Evolutionary conservation across 139 green algal species (phyloP).

Genomic region (Zygnema circumcarinatum): DNA sequence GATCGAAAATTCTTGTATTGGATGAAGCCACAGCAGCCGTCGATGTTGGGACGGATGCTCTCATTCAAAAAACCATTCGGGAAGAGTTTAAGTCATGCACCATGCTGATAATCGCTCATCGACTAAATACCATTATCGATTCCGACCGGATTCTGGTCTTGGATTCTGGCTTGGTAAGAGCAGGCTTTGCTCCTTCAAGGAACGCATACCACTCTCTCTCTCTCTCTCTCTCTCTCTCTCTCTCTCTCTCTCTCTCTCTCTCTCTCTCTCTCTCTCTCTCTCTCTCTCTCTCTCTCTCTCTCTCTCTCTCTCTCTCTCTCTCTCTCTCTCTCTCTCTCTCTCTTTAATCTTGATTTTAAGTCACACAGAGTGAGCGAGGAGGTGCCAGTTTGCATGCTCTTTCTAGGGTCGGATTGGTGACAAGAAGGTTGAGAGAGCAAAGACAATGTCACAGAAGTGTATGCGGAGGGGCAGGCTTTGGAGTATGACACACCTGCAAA

Average conservation of each 20-base stretch:
- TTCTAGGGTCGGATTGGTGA: no score
- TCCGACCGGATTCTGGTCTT: constrained; percentile 60
- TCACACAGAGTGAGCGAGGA: no score
- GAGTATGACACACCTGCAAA: constrained; percentile 50
- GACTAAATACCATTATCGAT: constrained; percentile 62
- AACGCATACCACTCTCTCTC: not conserved
- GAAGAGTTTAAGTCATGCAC: constrained; percentile 78
- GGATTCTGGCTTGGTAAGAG: constrained; percentile 49
- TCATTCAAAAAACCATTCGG: constrained; percentile 82
- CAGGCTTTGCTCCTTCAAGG: no score
- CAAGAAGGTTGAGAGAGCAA: no score
- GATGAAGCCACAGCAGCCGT: constrained; percentile 92
- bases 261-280: not conserved
- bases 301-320: not conserved
- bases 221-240: constrained; percentile 2
- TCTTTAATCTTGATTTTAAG: no score
- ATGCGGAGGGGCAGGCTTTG: constrained; percentile 28
- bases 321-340: not conserved
- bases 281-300: not conserved
- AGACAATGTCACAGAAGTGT: no score
- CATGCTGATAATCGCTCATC: constrained; percentile 68
- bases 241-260: not conserved
- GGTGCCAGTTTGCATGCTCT: no score
- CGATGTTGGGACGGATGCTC: constrained; percentile 80
- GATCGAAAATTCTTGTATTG: constrained; percentile 76